Conservation (phyloP, 805 yeast species). For the Candida stauntonica region DNA sequence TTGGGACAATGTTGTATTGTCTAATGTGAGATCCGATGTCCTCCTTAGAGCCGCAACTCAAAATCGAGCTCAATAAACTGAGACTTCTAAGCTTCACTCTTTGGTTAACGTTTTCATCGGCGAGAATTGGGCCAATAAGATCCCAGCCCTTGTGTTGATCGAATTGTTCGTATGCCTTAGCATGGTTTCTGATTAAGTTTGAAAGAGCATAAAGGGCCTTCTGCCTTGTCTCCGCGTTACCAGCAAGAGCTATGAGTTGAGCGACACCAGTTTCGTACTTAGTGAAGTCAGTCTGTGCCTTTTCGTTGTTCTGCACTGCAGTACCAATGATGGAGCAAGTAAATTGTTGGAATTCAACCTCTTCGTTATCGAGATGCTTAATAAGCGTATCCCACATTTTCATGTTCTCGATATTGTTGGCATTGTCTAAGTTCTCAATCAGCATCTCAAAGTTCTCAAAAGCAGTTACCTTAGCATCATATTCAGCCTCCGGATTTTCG, state of each 20-base stretch:
- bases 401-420: constrained; percentile 83
- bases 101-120: constrained; percentile 22
- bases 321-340: constrained; percentile 80
- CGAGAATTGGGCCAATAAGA: constrained; percentile 34
- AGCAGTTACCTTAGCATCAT: constrained; percentile 67
- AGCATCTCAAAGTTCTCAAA: constrained; percentile 91
- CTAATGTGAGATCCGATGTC: constrained; percentile 37
- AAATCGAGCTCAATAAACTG: constrained; percentile 54
- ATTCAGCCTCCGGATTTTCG: constrained; percentile 48
- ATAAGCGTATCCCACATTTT: constrained; percentile 75
- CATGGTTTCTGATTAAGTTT: constrained; percentile 65
- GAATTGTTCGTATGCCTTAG: constrained; percentile 51
- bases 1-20: constrained; percentile 25
- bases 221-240: constrained; percentile 29
- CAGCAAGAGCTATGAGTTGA: constrained; percentile 41
- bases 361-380: constrained; percentile 41
- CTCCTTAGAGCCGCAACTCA: constrained; percentile 44
- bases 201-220: constrained; percentile 80
- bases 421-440: constrained; percentile 90
- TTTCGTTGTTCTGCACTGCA: constrained; percentile 87
- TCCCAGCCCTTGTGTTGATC: constrained; percentile 60
- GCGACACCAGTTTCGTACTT: constrained; percentile 45
- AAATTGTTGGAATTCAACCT: constrained; percentile 44
- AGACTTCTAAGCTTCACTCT: constrained; percentile 50
- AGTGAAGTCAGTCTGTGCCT: constrained; percentile 63